Base-by-base conservation (phyloP, 2,329 filamentous ascomycete genomes). In the Nothophoma quercina region DNA sequence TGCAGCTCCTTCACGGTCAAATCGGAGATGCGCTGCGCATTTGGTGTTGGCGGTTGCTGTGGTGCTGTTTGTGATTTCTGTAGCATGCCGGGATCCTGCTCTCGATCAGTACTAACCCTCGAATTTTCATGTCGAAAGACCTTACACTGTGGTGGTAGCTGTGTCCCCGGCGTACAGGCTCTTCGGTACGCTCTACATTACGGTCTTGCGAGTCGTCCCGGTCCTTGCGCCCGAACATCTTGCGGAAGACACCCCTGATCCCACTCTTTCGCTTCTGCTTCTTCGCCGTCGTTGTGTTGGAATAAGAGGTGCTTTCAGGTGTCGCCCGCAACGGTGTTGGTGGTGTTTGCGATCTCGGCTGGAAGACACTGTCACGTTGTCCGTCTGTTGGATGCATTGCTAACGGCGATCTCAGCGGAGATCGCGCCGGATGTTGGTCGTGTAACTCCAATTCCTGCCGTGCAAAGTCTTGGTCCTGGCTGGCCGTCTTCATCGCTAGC, bases 191-290 rank as follows among this genome's bases (percentile, higher is more conserved):
- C 12, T 43, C 47, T 7, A 26, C 60, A 16, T 67, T 62, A 12
- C 51, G 55, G 36, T 69, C 59, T 7, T 59, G 56, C 7, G 47
- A 48, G 36, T 67, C 64, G 9, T 71, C 68, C 13, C 63, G 67
- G 25, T 63, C 61, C 49, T 60, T 72, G 29, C 67, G 63, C 12
- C 72, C 68, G 46, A 75, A 75, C 67, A 75, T 75, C 44, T 73
- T 73, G 3, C 71, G 65, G 40, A 75, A 72, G 6, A 73, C 72
- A 56, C 64, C 64, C 28, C 68, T 58, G 21, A 75, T 60, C 7
- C 71, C 70, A 32, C 73, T 73, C 50, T 70, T 72, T 29, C 70
- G 67, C 56, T 72, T 70, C 58, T 68, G 70, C 62, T 67, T 72
- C 26, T 67, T 60, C 9, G 63, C 53, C 40, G 58, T 46, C 22